Evolutionary conservation across 345 rosid species (phyloP).

Genomic region (Anacardium occidentale): DNA sequence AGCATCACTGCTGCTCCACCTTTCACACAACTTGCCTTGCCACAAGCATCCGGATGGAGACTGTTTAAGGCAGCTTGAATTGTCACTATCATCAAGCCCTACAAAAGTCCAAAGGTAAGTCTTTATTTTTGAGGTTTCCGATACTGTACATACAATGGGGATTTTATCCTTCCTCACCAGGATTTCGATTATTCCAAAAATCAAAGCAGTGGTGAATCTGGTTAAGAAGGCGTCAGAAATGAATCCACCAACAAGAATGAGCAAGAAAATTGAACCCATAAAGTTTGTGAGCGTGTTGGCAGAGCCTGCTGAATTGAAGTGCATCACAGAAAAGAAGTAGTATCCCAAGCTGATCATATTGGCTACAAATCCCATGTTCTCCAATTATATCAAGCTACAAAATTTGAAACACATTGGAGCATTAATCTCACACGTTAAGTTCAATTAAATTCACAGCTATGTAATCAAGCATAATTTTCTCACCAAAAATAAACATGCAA

Average conservation of each 20-base stretch:
- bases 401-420: not conserved
- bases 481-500: slow-evolving; percentile 39
- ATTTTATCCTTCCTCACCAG: slow-evolving; percentile 21
- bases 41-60: slow-evolving; percentile 42
- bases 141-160: not conserved
- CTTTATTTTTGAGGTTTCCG: not conserved
- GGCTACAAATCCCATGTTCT: slow-evolving; percentile 64
- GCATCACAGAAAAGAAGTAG: slow-evolving; percentile 40
- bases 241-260: slow-evolving; percentile 54
- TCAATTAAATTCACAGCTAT: not conserved
- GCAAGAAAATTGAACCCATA: slow-evolving; percentile 55
- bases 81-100: slow-evolving; percentile 50
- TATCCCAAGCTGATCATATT: slow-evolving; percentile 46
- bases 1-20: slow-evolving; percentile 39
- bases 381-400: slow-evolving; percentile 38
- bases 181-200: slow-evolving; percentile 47
- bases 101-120: not conserved
- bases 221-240: slow-evolving; percentile 50
- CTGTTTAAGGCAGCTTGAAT: slow-evolving; percentile 41
- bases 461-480: not conserved
- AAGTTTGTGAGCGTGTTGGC: slow-evolving; percentile 56
- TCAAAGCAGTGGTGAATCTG: slow-evolving; percentile 33
- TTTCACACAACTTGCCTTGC: slow-evolving; percentile 35
- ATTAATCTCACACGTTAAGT: not conserved
- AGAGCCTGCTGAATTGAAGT: slow-evolving; percentile 27